Conservation (phyloP, 805 yeast species). For the Komagataella phaffii region DNA sequence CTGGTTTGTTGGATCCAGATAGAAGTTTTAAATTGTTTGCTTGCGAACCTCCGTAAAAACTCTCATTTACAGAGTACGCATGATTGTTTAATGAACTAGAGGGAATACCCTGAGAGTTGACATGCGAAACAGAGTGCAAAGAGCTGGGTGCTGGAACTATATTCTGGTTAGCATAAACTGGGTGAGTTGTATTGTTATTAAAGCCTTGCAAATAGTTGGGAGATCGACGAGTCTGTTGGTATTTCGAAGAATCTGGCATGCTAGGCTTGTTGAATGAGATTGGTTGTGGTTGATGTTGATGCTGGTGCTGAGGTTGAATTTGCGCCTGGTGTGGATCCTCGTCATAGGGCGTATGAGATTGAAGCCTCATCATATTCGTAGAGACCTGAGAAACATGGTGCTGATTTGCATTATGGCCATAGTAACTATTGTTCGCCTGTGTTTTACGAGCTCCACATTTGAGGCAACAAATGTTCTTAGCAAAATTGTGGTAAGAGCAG, state of each 20-base stretch:
- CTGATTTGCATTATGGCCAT: constrained; percentile 15
- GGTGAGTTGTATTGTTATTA: not conserved
- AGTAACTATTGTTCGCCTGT: constrained; percentile 24
- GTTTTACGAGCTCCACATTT: constrained; percentile 59
- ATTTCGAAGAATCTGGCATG: not conserved
- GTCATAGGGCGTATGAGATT: not conserved
- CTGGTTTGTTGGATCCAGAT: not conserved
- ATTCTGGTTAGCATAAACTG: not conserved
- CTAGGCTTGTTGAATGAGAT: not conserved
- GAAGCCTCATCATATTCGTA: not conserved
- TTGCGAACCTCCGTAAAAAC: not conserved
- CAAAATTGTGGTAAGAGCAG: constrained; percentile 85
- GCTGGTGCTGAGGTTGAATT: not conserved
- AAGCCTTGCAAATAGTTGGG: not conserved
- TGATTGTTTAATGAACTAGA: not conserved
- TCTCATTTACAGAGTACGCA: not conserved
- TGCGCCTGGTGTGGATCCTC: not conserved
- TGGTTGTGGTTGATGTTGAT: not conserved
- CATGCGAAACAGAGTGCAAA: not conserved
- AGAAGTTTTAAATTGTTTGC: not conserved
- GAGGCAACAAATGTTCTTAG: constrained; percentile 75
- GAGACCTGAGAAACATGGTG: constrained; percentile 6
- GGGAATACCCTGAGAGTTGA: not conserved
- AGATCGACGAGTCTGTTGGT: not conserved
- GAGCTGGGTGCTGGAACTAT: not conserved